phyloP scores from a whole-genome alignment of 176 grass and related monocot species.

The Canna indica region DNA sequence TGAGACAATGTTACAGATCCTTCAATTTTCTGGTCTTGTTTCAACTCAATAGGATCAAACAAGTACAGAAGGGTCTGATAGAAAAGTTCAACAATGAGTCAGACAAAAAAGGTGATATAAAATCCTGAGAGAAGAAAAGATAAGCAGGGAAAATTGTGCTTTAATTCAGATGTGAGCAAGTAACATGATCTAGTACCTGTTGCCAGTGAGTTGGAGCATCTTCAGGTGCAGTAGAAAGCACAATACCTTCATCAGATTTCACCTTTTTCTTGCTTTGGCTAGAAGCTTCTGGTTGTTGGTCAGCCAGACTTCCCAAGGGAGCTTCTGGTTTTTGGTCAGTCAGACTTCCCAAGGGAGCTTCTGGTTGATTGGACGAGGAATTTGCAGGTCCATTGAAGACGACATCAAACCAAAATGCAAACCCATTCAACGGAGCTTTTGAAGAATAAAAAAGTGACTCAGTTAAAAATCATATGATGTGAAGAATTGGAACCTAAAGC shows the following conservation, averaged over 20 bases:
- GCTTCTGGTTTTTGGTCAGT: slow-evolving; percentile 23
- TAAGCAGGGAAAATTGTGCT: background rate
- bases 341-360: slow-evolving; percentile 12
- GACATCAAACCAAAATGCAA: slow-evolving; percentile 99
- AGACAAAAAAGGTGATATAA: background rate
- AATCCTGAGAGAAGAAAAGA: background rate
- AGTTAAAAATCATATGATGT: background rate
- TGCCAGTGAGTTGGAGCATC: slow-evolving; percentile 94
- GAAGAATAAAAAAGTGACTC: slow-evolving; percentile 11
- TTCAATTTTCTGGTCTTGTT: slow-evolving; percentile 85
- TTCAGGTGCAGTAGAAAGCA: slow-evolving; percentile 91
- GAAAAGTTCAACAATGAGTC: background rate
- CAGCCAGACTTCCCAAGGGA: slow-evolving; percentile 19
- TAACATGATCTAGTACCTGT: slow-evolving; percentile 40
- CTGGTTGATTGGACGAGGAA: background rate
- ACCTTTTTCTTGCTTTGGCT: slow-evolving; percentile 40
- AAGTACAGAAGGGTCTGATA: slow-evolving; percentile 78
- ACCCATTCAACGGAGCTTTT: slow-evolving; percentile 89
- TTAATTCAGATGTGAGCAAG: background rate
- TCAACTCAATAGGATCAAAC: slow-evolving; percentile 75
- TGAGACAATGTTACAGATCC: slow-evolving; percentile 85
- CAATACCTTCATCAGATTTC: slow-evolving; percentile 59
- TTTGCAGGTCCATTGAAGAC: slow-evolving; percentile 66
- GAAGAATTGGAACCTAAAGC: background rate
- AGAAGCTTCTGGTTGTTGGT: slow-evolving; percentile 26